These are phyloP conservation scores for Tolypocladium pustulatum DNA, from an alignment of 2,329 filamentous ascomycete species.

Conservation along the genomic window DNA sequence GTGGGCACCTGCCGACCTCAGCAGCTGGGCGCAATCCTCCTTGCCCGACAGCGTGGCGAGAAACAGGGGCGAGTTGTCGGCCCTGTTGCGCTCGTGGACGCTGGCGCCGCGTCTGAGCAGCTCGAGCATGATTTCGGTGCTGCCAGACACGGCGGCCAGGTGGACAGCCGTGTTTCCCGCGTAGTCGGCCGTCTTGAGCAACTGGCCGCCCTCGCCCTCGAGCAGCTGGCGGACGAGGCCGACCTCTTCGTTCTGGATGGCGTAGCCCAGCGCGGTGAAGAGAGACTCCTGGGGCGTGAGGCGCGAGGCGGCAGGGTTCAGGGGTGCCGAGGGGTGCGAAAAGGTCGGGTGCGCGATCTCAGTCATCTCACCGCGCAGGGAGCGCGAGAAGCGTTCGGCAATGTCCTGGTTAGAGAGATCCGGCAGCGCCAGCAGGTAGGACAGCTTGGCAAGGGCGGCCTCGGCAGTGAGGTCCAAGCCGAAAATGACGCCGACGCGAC, in stretches of 20 bases:
- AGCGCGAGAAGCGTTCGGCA: conserved; percentile 58
- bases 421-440: conserved; percentile 67
- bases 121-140: conserved; percentile 44
- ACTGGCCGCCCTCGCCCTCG: conserved; percentile 49
- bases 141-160: conserved; percentile 44
- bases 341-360: conserved; percentile 64
- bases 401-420: conserved; percentile 56
- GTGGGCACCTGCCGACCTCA: conserved; percentile 49
- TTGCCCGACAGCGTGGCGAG: conserved; percentile 49
- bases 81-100: conserved; percentile 54
- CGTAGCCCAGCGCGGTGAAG: conserved; percentile 72
- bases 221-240: conserved; percentile 56
- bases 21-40: conserved; percentile 38
- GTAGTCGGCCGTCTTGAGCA: conserved; percentile 70
- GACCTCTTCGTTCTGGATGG: conserved; percentile 62
- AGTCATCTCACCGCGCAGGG: conserved; percentile 77
- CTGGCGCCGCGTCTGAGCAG: conserved; percentile 52
- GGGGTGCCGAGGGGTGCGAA: conserved; percentile 55
- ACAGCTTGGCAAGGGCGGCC: conserved; percentile 82
- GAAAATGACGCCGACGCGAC: conserved; percentile 76
- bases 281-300: conserved; percentile 45
- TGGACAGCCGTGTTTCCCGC: conserved; percentile 65
- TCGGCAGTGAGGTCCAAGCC: conserved; percentile 85
- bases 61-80: conserved; percentile 56
- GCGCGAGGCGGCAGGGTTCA: conserved; percentile 29